A percentile compares a stretch with the other conserved stretches of the same genome.
These are phyloP conservation scores for Fomes fomentarius DNA, from an alignment of 1,284 basidiomycete genomes.

Conservation along the genomic window DNA sequence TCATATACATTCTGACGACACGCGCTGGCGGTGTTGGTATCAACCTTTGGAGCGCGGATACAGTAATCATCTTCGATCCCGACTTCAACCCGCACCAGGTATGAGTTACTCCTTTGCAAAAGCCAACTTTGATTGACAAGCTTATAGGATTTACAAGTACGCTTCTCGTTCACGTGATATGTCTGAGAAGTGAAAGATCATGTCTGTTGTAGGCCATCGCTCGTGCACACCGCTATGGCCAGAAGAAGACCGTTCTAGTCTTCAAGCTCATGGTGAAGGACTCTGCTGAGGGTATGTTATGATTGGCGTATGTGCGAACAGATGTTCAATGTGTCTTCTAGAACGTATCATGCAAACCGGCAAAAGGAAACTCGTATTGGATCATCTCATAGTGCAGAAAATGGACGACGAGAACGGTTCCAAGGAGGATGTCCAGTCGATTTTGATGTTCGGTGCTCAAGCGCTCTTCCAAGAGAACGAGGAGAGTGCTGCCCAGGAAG, in stretches of 20 bases:
- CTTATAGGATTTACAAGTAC: constrained; percentile 69
- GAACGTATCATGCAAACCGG: constrained; percentile 87
- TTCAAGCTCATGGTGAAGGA: constrained; percentile 93
- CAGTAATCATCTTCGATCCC: constrained; percentile 90
- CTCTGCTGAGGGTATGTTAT: constrained; percentile 76
- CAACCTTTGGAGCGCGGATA: constrained; percentile 88
- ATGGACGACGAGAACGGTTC: constrained; percentile 82
- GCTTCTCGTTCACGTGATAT: neutral
- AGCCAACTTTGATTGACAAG: too few relatives aligned
- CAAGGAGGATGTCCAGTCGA: constrained; percentile 76
- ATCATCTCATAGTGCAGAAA: constrained; percentile 92
- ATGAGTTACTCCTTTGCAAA: too few relatives aligned
- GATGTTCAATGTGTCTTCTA: constrained; percentile 34
- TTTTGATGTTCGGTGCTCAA: constrained; percentile 83
- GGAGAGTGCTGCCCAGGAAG: constrained; percentile 58
- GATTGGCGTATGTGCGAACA: neutral
- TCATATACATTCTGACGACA: constrained; percentile 92
- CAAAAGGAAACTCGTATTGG: constrained; percentile 89
- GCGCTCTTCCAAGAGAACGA: constrained; percentile 70
- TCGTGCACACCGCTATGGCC: constrained; percentile 84
- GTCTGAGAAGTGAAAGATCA: too few relatives aligned
- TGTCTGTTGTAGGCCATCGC: constrained; percentile 74
- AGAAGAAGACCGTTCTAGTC: constrained; percentile 82
- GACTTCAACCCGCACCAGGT: constrained; percentile 96
- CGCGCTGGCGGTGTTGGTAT: constrained; percentile 97